Conservation (phyloP, 768 basidiomycete genomes). For the Kwoniella shandongensis region DNA sequence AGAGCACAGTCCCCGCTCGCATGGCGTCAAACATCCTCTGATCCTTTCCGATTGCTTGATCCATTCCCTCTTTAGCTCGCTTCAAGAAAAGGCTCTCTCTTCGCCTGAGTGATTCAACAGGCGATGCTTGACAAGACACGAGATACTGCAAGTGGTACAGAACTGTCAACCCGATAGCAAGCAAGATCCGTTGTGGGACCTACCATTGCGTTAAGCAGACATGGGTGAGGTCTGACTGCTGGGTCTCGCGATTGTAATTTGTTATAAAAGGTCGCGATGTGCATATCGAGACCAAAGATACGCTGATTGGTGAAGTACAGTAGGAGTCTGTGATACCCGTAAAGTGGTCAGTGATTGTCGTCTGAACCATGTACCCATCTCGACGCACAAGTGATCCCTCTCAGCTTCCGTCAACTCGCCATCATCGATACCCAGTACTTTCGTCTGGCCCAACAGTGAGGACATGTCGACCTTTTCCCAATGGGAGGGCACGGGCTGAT, state of each 20-base stretch:
- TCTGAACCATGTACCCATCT: background rate
- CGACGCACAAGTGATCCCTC: conserved; percentile 26
- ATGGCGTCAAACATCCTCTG: conserved; percentile 22
- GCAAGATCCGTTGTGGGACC: background rate
- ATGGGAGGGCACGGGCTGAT: conserved; percentile 9
- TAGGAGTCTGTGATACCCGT: conserved; percentile 11
- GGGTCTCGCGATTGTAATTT: conserved; percentile 14
- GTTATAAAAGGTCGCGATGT: conserved; percentile 23
- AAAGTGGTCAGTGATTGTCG: background rate
- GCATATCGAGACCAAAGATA: conserved; percentile 26
- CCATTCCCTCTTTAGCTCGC: conserved; percentile 12
- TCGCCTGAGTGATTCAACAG: conserved; percentile 8
- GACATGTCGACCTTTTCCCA: conserved; percentile 6
- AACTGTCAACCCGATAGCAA: background rate
- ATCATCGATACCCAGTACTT: background rate
- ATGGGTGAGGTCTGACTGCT: conserved; percentile 17
- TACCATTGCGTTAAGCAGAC: conserved; percentile 27
- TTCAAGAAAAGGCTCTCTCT: conserved; percentile 15
- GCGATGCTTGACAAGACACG: conserved; percentile 18
- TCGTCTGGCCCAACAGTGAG: background rate
- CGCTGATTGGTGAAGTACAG: conserved; percentile 28
- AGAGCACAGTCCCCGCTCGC: conserved; percentile 25
- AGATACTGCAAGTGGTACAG: conserved; percentile 14
- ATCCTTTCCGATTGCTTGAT: conserved; percentile 10
- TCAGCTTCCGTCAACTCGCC: conserved; percentile 13